Evolutionary conservation across 768 basidiomycete genomes (phyloP).

Genomic region (Tylopilus vinaceipallidus): DNA sequence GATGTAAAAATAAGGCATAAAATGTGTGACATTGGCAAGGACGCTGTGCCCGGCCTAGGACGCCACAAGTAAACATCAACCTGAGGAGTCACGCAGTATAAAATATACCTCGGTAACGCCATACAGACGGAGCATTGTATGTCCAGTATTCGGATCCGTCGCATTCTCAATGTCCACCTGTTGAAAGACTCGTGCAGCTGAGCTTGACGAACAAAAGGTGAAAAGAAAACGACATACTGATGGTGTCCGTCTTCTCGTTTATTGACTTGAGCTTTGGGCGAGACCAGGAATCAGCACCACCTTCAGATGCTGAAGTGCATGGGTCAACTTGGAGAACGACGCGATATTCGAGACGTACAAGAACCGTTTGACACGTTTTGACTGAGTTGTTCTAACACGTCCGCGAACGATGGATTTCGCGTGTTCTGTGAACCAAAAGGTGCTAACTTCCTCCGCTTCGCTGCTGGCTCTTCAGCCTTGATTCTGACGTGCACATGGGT

Average conservation of each 20-base stretch:
- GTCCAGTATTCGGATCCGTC: conserved; percentile 39
- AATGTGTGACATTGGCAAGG: conserved; percentile 75
- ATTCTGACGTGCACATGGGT: conserved; percentile 16
- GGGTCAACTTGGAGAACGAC: background rate
- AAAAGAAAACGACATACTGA: conserved; percentile 47
- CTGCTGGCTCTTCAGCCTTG: conserved; percentile 37
- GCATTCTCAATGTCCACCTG: conserved; percentile 91
- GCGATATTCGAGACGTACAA: conserved; percentile 34
- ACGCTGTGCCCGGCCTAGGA: conserved; percentile 83
- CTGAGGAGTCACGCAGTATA: background rate
- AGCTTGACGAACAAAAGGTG: background rate
- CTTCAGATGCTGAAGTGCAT: conserved; percentile 56
- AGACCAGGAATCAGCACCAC: conserved; percentile 74
- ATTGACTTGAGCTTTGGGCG: conserved; percentile 58
- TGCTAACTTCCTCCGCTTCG: conserved; percentile 55
- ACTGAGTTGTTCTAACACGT: conserved; percentile 61
- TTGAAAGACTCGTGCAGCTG: conserved; percentile 69
- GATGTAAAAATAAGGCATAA: conserved; percentile 92
- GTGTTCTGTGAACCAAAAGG: conserved; percentile 32
- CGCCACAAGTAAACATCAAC: background rate
- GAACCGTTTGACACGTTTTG: conserved; percentile 42
- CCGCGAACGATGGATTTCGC: conserved; percentile 49
- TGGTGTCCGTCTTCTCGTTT: conserved; percentile 58
- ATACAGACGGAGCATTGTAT: conserved; percentile 65
- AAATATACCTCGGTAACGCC: conserved; percentile 80